Base-by-base conservation (phyloP, 495 filamentous ascomycete species). In the Penicillium argentinense region DNA sequence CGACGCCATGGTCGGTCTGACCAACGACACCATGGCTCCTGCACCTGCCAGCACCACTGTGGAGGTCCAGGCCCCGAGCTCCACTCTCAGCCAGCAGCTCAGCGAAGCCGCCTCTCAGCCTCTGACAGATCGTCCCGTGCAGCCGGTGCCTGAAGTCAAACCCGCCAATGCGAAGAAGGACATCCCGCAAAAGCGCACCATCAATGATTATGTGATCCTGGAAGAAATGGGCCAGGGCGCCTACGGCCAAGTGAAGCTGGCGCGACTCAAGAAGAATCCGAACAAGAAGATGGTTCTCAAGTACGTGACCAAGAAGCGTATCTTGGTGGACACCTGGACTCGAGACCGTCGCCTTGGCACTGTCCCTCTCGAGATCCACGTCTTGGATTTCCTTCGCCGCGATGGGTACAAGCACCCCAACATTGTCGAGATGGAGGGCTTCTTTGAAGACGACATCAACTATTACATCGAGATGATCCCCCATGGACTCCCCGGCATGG, bases 391-490 rank as follows among this genome's bases (percentile, higher is more conserved):
- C 61, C 82, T 99, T 1, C 83, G 90, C 23, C 78, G 87, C 4
- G 90, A 95, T 52, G 91, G 88, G 19, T 74, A 91, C 28, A 85
- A 81, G 56, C 93, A 99, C 59, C 87, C 90, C 18, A 97, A 97
- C 57, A 96, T 99, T 48, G 89, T 99, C 21, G 93, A 97, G 71
- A 97, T 99, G 95, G 82, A 86, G 26, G 91, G 95, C 47, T 99
- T 97, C 69, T 99, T 99, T 62, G 93, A 99, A 63, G 95, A 99
- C 45, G 89, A 95, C 48, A 74, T 90, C 60, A 97, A 99, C 57
- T 99, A 99, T 63, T 97, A 99, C 60, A 99, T 99, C 56, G 95
- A 97, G 60, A 98, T 97, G 93, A 75, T 88, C 5, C 93, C 93
- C 9, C 93, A 98, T 54, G 93, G 93, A 5, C 77, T 97, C 6